Base-by-base conservation (phyloP, 2,329 filamentous ascomycete genomes). In the Plectosphaerella cucumerina region DNA sequence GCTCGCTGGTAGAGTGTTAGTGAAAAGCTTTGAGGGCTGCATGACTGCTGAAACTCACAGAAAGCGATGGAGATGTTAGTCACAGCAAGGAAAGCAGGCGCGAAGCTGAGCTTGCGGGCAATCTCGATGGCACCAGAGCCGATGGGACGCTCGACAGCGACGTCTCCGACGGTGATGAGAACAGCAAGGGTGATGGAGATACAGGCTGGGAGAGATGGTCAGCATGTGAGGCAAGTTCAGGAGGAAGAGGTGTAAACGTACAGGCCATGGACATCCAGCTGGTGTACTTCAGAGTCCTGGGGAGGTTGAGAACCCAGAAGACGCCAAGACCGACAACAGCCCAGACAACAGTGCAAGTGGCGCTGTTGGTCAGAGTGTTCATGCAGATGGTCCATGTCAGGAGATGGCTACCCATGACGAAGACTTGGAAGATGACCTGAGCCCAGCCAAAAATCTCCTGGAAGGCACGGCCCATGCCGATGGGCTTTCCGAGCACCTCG, bases 391-490 rank as follows among this genome's bases (percentile, higher is more conserved):
- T 79, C 68, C 85, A 87, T 1, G 82, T 85, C 49, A 87, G 69
- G n/a, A 89, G 67, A 61, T 89, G 86, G 51, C 81, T 84, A 5
- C 77, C 83, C 78, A 86, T 85, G 62, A 87, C 77, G 62, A 88
- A 87, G 26, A 88, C 67, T 46, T 87, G 72, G 62, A 87, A 83
- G 39, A 85, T 67, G 18, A 80, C 72, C 61, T 85, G 81, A 1
- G 74, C 79, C 55, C 75, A 69, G 11, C 82, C 84, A 50, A 86
- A 74, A 37, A 88, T 55, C 55, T 85, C 80, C 44, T 79, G 74
- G 14, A 82, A 83, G 2, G 78, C 60, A 8, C 65, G 66, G 0
- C 85, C 84, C 57, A 73, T 71, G 21, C 71, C 70, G 39, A 72
- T 62, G 4, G 69, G 60, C 31, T 63, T 61, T 23, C 70, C 70